Evolutionary conservation across 768 basidiomycete species (phyloP), one percentile per base, ranked within the genome.

Genomic region (Psilocybe cubensis): DNA sequence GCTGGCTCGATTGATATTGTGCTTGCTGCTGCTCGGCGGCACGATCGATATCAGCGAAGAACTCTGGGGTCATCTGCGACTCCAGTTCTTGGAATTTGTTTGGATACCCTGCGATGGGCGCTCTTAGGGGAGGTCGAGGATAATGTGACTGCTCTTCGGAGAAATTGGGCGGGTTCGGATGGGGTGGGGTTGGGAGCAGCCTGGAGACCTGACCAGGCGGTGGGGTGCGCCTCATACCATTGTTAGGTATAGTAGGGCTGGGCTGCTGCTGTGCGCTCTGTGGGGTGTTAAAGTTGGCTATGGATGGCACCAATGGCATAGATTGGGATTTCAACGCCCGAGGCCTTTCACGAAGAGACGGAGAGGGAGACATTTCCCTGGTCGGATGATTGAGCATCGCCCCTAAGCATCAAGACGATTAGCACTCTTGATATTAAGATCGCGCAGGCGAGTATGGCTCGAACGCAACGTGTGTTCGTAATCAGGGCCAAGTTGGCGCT

Each of bases 41-140:
- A 41, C 83, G 81, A 66, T 91, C 89, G 59, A 89, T 87, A 60
- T 89, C 86, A 28, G 84, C 85, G 70, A 89, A 74, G 25, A 89
- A 76, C 60, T 89, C 85, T 31, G 84, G 83, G 0, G 88, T 88
- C 78, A 90, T 82, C 48, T 87, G 80, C 79, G 84, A 88, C 33
- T 85, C 84, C 65, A 81, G 64, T 10, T 75, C 70, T 40, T 83
- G 80, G 65, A 80, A 85, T 54, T 83, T 82, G 0, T 76, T 71
- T 18, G 88, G 78, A 66, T 88, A 87, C 25, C 78, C 81, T 10
- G 82, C 79, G 3, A 80, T 77, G 0, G 82, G 73, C 5, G 77
- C 76, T 45, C 86, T 85, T 66, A 81, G 80, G 48, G 87, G 78
- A 1, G 88, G 83, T 9, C 89, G 85, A n/a, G 87, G 80, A 54